phyloP scores from a whole-genome alignment of 176 grass and related monocot genomes.

The Zoysia pacifica region DNA sequence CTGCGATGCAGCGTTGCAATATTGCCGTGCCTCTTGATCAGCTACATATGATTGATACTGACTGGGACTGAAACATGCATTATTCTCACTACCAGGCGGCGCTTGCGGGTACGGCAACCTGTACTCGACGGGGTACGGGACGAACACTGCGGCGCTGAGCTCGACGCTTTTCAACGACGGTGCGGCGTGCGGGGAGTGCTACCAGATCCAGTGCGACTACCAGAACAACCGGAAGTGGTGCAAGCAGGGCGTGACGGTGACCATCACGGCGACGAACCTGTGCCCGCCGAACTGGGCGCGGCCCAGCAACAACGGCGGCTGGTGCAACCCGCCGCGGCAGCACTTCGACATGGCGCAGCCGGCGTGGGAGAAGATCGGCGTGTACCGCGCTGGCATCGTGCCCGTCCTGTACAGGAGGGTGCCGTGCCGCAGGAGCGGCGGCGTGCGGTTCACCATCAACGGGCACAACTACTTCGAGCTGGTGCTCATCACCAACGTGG shows the following conservation, averaged over 20 bases:
- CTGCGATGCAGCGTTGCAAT: too few species aligned
- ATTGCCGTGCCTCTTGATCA: too few species aligned
- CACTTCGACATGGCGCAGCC: slow-evolving; percentile 93
- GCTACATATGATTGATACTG: background rate
- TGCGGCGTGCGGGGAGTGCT: slow-evolving; percentile 74
- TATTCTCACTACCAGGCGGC: slow-evolving; percentile 40
- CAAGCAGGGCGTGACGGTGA: slow-evolving; percentile 47
- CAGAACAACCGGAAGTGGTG: slow-evolving; percentile 31
- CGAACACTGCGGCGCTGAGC: slow-evolving; percentile 77
- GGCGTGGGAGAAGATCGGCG: slow-evolving; percentile 63
- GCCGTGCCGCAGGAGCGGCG: slow-evolving; percentile 55
- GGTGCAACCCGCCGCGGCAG: slow-evolving; percentile 90
- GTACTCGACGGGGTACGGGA: slow-evolving; percentile 76
- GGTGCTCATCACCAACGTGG: slow-evolving; percentile 74
- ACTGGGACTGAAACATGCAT: background rate
- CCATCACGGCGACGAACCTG: slow-evolving; percentile 79
- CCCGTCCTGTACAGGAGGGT: slow-evolving; percentile 50
- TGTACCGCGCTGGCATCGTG: slow-evolving; percentile 65
- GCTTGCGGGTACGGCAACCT: slow-evolving; percentile 84
- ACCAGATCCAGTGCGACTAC: slow-evolving; percentile 61
- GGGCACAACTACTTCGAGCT: slow-evolving; percentile 75
- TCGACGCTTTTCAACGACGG: slow-evolving; percentile 66
- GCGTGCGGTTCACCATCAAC: slow-evolving; percentile 76
- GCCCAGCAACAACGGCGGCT: slow-evolving; percentile 61
- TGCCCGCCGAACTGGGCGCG: slow-evolving; percentile 69